Evolutionary conservation across 2,329 filamentous ascomycete species (phyloP).

Genomic region (Aspergillus sp.): DNA sequence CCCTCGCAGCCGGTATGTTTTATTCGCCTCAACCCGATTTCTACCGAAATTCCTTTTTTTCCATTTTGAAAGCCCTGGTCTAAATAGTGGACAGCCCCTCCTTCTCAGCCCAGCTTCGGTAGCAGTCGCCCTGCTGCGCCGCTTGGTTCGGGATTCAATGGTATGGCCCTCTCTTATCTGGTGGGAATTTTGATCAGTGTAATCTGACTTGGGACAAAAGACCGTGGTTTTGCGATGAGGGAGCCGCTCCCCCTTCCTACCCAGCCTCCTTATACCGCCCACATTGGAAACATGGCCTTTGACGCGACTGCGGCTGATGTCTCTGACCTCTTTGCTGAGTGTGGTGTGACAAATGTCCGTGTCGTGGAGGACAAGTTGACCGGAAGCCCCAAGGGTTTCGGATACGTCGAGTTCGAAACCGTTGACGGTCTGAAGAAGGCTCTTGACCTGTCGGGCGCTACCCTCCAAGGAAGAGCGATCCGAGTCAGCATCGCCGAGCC

Average conservation of each 20-base stretch:
- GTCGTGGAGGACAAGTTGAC: slow-evolving; percentile 96
- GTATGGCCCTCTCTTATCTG: slow-evolving; percentile 6
- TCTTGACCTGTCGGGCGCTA: slow-evolving; percentile 72
- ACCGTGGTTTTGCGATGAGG: slow-evolving; percentile 39
- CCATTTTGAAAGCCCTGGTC: slow-evolving; percentile 6
- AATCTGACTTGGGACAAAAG: slow-evolving; percentile 19
- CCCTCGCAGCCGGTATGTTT: slow-evolving; percentile 27
- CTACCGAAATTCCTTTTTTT: slow-evolving; percentile 1
- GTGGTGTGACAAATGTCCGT: slow-evolving; percentile 82
- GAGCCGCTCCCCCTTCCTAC: slow-evolving; percentile 82
- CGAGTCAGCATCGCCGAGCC: slow-evolving; percentile 95
- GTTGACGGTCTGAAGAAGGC: slow-evolving; percentile 90
- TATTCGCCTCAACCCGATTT: slow-evolving; percentile 2
- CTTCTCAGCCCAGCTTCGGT: slow-evolving; percentile 27
- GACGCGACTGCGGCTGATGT: slow-evolving; percentile 83
- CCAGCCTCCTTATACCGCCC: slow-evolving; percentile 90
- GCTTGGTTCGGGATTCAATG: slow-evolving; percentile 29
- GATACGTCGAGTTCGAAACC: slow-evolving; percentile 89
- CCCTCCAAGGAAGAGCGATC: slow-evolving; percentile 84
- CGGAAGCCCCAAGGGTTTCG: slow-evolving; percentile 93
- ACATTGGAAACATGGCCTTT: slow-evolving; percentile 94
- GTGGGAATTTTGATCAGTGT: neutral
- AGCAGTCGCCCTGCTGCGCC: slow-evolving; percentile 42
- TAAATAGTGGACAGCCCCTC: slow-evolving; percentile 29
- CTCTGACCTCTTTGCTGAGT: slow-evolving; percentile 77